Base-by-base conservation (phyloP, 441 rosid species). In the Erodium texanum region DNA sequence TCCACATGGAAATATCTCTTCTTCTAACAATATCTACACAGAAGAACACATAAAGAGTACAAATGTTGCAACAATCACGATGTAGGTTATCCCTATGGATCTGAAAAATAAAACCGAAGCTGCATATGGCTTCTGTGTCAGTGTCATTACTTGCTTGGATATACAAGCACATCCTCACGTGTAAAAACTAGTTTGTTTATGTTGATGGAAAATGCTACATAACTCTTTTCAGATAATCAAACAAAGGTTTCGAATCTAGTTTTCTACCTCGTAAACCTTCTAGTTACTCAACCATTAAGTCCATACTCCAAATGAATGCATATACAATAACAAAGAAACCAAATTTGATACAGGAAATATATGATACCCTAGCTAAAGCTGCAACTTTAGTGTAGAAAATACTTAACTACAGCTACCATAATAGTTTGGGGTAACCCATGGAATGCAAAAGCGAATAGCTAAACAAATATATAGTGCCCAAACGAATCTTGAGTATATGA, bases 191-290 rank as follows among this genome's bases (percentile, higher is more conserved):
- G 58, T 11, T 50, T 50, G 58, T 15, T 50, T 50, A 6, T 50
- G 58, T 50, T 4, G 58, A n/a, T 15, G 56, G 56, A 48, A 48
- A 38, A 15, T 1, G 11, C 45, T 5, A 15, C 12, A 5, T 18
- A 50, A 50, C 58, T 50, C 58, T 50, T 50, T 50, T 50, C 58
- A 50, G 58, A 50, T 18, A 16, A 18, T 50, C 58, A 50, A 50
- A 7, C 7, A 18, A 18, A 27, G 45, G 45, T 10, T 7, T 38
- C 10, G 11, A 38, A 50, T 50, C 58, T 18, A 54, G 11, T 54
- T 54, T 19, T 18, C 61, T 54, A 2, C 19, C 61, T 54, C 6
- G 11, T 54, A 9, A 38, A 6, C 45, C 61, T 54, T 19, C 9
- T 54, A 7, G 10, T 54, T 19, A 19, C 24, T 18, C 12, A 54